Base-by-base conservation (phyloP, 2,329 filamentous ascomycete genomes). In the Neospermospora avenae region DNA sequence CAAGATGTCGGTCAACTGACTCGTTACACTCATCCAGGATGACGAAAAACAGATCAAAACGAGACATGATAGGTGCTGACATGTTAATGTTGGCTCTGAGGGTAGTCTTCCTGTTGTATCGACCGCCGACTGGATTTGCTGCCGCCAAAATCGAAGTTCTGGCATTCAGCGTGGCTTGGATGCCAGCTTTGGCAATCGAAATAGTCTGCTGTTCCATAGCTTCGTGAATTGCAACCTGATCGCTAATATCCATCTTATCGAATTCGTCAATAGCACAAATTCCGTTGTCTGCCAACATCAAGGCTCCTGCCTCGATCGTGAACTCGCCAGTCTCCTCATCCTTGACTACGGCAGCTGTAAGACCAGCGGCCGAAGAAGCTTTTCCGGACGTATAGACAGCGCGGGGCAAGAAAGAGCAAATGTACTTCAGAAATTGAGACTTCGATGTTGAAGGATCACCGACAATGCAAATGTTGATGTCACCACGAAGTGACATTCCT, bases 141-240 rank as follows among this genome's bases (percentile, higher is more conserved):
- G 95, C 95, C 0, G 95, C 95, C 16, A 99, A 87, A 70, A 99
- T 98, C 49, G 89, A 95, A 0, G 95, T 97, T 58, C 95, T 86
- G 2, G 95, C 95, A 72, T 99, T 99, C 48, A 99, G 84, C 0
- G 95, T 99, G 3, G 95, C 96, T 74, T 99, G 95, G 61, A 99
- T 99, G 70, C 95, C 95, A 4, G 95, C 95, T 77, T 99, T 99
- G 62, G 95, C 93, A 70, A 99, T 99, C 8, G 92, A 97, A 67
- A 99, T 99, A 4, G 95, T 99, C 77, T 99, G 95, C 79, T 99
- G 95, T 84, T 99, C 95, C 95, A 99, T 99, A 61, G 95, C 95
- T 85, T 99, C 95, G 83, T 99, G 95, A 71, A 99, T 99, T 66
- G 95, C 95, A 58, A 99, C 95, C 77, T 99, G 95, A 74, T 99